Percentiles rank a stretch among this genome's conserved stretches.
phyloP scores from a whole-genome alignment of 768 basidiomycete genomes.

The Mycena galopus region DNA sequence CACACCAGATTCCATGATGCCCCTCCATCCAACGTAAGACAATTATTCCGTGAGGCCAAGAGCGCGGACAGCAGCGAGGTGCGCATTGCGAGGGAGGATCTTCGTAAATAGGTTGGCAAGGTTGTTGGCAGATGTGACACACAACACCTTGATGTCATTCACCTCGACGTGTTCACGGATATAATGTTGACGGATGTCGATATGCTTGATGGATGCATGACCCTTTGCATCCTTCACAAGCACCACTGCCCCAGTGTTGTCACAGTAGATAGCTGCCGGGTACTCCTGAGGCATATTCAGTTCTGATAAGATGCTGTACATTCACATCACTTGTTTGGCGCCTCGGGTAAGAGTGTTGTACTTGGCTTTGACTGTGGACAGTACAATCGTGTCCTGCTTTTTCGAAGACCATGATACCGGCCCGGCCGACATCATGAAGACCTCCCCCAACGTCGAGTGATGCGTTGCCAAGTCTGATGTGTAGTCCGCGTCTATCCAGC shows the following conservation, averaged over 20 bases:
- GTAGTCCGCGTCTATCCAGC: neutral
- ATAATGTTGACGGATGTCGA: conserved; percentile 29
- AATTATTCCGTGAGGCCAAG: too few relatives aligned
- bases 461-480: conserved; percentile 18
- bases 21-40: too few relatives aligned
- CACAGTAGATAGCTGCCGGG: conserved; percentile 38
- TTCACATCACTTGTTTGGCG: neutral
- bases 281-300: conserved; percentile 34
- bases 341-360: conserved; percentile 24
- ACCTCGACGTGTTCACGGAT: conserved; percentile 8
- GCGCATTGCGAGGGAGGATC: conserved; percentile 27
- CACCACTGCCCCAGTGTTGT: conserved; percentile 44
- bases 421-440: conserved; percentile 39
- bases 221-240: conserved; percentile 14
- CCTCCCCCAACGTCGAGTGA: conserved; percentile 45
- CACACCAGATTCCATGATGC: too few relatives aligned
- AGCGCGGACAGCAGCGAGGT: too few relatives aligned
- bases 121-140: conserved; percentile 36
- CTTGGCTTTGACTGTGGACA: conserved; percentile 8
- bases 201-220: conserved; percentile 15
- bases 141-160: conserved; percentile 3
- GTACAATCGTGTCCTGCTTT: conserved; percentile 49
- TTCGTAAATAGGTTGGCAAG: conserved; percentile 48
- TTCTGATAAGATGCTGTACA: conserved; percentile 29
- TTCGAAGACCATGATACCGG: conserved; percentile 14